Conservation (phyloP, 257 asterid genomes). For the Coffea eugenioides region DNA sequence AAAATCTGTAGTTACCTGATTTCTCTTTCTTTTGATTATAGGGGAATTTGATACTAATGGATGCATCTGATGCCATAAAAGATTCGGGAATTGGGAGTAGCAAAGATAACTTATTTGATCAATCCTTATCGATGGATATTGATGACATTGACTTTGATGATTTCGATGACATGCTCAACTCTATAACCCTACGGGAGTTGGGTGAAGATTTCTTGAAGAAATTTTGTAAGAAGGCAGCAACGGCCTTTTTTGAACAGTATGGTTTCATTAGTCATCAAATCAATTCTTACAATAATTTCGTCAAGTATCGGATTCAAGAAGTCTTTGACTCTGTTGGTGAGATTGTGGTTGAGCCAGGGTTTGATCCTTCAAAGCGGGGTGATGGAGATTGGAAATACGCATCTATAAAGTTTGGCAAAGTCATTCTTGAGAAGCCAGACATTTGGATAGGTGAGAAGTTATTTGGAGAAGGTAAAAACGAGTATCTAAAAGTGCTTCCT, state of each 20-base stretch:
- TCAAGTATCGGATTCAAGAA: slow-evolving; percentile 61
- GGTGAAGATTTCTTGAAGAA: slow-evolving; percentile 40
- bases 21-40: not conserved
- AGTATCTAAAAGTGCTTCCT: slow-evolving; percentile 52
- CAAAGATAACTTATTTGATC: slow-evolving; percentile 19
- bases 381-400: slow-evolving; percentile 84
- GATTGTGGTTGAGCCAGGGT: slow-evolving; percentile 65
- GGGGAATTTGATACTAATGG: slow-evolving; percentile 9
- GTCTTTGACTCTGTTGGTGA: slow-evolving; percentile 81
- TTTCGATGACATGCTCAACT: slow-evolving; percentile 43
- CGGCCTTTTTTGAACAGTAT: slow-evolving; percentile 65
- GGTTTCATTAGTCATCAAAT: slow-evolving; percentile 86
- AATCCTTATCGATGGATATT: slow-evolving; percentile 23
- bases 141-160: slow-evolving; percentile 56
- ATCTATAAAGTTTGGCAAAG: slow-evolving; percentile 73
- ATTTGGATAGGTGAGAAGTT: slow-evolving; percentile 67
- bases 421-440: slow-evolving; percentile 57
- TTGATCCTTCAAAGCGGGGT: slow-evolving; percentile 76
- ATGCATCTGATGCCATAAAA: slow-evolving; percentile 9
- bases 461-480: slow-evolving; percentile 45
- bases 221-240: slow-evolving; percentile 67
- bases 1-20: not conserved
- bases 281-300: slow-evolving; percentile 72
- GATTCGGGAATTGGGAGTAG: slow-evolving; percentile 26
- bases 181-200: slow-evolving; percentile 40